Conservation (phyloP, 495 filamentous ascomycete genomes). For the Podospora fimiseda region DNA sequence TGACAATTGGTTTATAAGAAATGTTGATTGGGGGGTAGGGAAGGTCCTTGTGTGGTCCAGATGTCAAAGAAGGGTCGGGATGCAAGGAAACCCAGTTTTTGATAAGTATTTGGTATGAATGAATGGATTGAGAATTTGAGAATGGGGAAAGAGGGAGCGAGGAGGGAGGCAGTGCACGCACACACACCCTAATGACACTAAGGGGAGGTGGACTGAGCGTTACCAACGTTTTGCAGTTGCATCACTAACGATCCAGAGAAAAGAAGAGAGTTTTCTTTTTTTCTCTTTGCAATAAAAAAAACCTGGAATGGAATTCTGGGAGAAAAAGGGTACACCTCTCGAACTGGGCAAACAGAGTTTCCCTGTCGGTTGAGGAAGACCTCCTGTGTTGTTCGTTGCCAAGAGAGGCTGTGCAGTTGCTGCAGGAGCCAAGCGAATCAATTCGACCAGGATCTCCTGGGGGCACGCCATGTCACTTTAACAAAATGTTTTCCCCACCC, state of each 20-base stretch:
- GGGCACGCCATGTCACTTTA: slow-evolving; percentile 1
- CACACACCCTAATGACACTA: no score
- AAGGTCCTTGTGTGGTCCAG: neutral
- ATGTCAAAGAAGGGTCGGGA: neutral
- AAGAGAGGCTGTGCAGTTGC: slow-evolving; percentile 7
- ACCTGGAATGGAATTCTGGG: no score
- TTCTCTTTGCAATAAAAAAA: no score
- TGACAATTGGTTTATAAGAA: neutral
- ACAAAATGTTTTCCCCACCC: neutral
- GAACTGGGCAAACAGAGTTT: neutral
- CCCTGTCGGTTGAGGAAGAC: neutral
- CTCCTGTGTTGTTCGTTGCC: neutral
- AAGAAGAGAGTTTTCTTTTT: no score
- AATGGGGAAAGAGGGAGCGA: neutral
- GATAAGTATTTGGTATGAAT: neutral
- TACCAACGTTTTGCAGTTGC: no score
- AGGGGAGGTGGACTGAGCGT: no score
- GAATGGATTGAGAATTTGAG: neutral
- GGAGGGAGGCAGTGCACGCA: no score
- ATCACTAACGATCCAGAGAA: no score
- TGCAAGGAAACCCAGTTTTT: neutral
- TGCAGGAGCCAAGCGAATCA: slow-evolving; percentile 7
- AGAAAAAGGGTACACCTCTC: neutral
- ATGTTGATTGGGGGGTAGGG: no score
- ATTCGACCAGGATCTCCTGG: neutral